Evolutionary conservation across 2,329 filamentous ascomycete genomes (phyloP).

Genomic region (Fusarium secorum): DNA sequence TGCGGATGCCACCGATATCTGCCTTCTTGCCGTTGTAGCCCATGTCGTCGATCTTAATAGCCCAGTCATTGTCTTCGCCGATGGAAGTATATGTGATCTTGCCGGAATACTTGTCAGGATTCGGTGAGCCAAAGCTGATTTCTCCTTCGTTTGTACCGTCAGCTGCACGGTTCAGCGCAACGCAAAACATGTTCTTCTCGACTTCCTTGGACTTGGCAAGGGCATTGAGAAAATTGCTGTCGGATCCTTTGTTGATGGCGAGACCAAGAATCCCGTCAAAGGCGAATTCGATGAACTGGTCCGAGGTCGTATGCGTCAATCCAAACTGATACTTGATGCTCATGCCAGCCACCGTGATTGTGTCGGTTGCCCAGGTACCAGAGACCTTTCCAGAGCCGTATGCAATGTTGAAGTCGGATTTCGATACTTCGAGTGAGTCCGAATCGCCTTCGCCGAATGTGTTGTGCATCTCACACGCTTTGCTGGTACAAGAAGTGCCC

Average conservation of each 20-base stretch:
- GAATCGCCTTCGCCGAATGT: slow-evolving; percentile 74
- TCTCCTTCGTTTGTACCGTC: slow-evolving; percentile 77
- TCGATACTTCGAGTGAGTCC: slow-evolving; percentile 63
- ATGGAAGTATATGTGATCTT: slow-evolving; percentile 72
- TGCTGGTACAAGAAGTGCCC: slow-evolving; percentile 70
- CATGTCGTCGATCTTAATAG: slow-evolving; percentile 72
- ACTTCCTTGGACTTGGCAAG: slow-evolving; percentile 66
- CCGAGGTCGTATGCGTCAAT: slow-evolving; percentile 73
- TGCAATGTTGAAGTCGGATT: slow-evolving; percentile 67
- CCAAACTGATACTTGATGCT: slow-evolving; percentile 74
- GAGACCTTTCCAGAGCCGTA: slow-evolving; percentile 82
- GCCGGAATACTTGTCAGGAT: slow-evolving; percentile 72
- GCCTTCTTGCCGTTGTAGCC: slow-evolving; percentile 66
- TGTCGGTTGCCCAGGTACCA: slow-evolving; percentile 73
- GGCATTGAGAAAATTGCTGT: slow-evolving; percentile 72
- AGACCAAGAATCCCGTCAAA: slow-evolving; percentile 90
- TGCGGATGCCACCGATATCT: slow-evolving; percentile 63
- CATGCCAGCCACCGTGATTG: slow-evolving; percentile 70
- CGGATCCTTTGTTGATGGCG: slow-evolving; percentile 66
- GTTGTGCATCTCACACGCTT: slow-evolving; percentile 73
- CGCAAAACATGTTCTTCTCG: slow-evolving; percentile 70
- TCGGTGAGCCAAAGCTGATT: slow-evolving; percentile 76
- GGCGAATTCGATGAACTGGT: slow-evolving; percentile 78
- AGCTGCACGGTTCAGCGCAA: slow-evolving; percentile 72
- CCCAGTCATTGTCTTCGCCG: slow-evolving; percentile 70